Evolutionary conservation across 2,329 filamentous ascomycete genomes (phyloP), one percentile per base, ranked within the genome.

Genomic region (Fusarium continuum): DNA sequence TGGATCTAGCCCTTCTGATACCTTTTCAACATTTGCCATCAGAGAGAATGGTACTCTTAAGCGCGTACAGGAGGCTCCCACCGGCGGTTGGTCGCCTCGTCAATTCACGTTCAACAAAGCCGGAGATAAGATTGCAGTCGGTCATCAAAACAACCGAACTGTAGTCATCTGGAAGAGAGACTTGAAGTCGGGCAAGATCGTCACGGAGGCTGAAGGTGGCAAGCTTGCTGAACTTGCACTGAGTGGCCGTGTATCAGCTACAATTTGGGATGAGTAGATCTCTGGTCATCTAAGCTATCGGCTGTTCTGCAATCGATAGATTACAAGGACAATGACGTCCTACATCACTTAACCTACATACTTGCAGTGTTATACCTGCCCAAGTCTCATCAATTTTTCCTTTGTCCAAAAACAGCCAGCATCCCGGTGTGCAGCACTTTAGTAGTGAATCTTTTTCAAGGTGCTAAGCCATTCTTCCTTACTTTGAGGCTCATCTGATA

Each of bases 41-140:
- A 52, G 55, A 0, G 64, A 70, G 0, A 20, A 69, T 2, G 68
- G 68, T 0, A 68, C 58, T 3, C 20, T 70, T 0, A 28, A 61
- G 22, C 65, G 52, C 1, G 59, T 70, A 0, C 68, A 70, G 23
- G 53, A 58, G 2, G 64, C 64, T 9, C 68, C 68, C 0, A 67
- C 66, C 1, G 68, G 68, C 2, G 68, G 68, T 5, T 70, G 62
- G 34, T 47, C 56, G 0, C 68, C 68, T 2, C 68, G 68, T 3
- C 68, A 70, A 8, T 70, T 70, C 23, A 66, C 68, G 0, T 70
- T 70, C 36, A 70, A 70, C 41, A 69, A 68, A 6, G 46, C 40
- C 3, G 68, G 68, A 19, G 68, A 70, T 17, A 70, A 60, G 43
- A 61, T 70, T 41, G 68, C 68, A 0, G 68, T 70, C 4, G 68